These are phyloP conservation scores for Dryas alaskensis DNA, from an alignment of 306 rosid species.

Conservation along the genomic window DNA sequence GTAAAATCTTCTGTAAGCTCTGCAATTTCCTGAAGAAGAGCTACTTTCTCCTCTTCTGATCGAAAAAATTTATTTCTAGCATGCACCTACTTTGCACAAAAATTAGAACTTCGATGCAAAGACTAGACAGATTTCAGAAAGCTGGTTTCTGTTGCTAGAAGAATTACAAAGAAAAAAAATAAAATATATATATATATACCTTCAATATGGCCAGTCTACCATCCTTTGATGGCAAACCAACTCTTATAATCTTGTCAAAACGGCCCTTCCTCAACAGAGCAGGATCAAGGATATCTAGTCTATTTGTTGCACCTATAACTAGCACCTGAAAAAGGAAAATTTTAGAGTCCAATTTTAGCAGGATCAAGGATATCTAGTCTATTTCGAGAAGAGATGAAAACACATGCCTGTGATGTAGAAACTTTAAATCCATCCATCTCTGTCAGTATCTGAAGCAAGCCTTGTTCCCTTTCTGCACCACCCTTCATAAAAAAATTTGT, in stretches of 20 bases:
- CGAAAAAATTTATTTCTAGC: slow-evolving; percentile 85
- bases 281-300: slow-evolving; percentile 97
- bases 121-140: slow-evolving; percentile 1
- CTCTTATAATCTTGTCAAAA: slow-evolving; percentile 96
- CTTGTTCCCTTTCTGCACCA: slow-evolving; percentile 97
- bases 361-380: too few species aligned
- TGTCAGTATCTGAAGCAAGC: slow-evolving; percentile 93
- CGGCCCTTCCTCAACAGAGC: slow-evolving; percentile 97
- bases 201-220: slow-evolving; percentile 93
- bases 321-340: slow-evolving; percentile 68
- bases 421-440: slow-evolving; percentile 98
- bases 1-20: slow-evolving; percentile 91
- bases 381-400: slow-evolving; percentile 16
- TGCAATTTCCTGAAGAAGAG: slow-evolving; percentile 75
- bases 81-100: slow-evolving; percentile 68
- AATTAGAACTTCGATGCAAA: slow-evolving; percentile 8
- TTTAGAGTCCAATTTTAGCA: slow-evolving; percentile 19
- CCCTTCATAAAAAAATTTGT: slow-evolving; percentile 55
- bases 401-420: slow-evolving; percentile 74
- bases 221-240: slow-evolving; percentile 94
- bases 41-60: slow-evolving; percentile 78
- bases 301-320: slow-evolving; percentile 95
- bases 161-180: slow-evolving; percentile 11
- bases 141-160: slow-evolving; percentile 13
- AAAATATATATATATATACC: slow-evolving; percentile 35